Base-by-base conservation (phyloP, 345 rosid genomes). In the Sapria himalayana region DNA sequence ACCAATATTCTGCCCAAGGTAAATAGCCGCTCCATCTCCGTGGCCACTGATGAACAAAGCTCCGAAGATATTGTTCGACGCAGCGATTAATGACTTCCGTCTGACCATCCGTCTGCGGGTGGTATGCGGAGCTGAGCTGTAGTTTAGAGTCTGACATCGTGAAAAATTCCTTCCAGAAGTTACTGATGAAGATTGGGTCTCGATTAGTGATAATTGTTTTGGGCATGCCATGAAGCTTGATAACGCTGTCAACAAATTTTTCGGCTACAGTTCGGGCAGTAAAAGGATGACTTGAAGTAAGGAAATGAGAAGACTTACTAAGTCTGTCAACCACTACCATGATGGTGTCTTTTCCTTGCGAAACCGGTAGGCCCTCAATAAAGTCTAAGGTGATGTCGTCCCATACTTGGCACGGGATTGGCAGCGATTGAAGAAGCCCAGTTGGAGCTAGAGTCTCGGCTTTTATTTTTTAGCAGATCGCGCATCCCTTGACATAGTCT, bases 271-370 rank as follows among this genome's bases (percentile, higher is more conserved):
- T 9, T 18, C 22, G 19, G 4, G 43, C 14, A 1, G 27, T 9
- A 22, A 19, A 39, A 10, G 43, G 17, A 12, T 39, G 17, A 20
- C 15, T 7, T 22, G 22, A 39, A 22, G 29, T 39, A 1, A 39
- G 14, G 22, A 39, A 39, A 22, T 39, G 43, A 2, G 25, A 5
- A 0, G 7, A 39, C 29, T 39, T 39, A 36, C 39, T 16, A 1
- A 36, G n/a, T 7, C 12, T 36, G 39, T 36, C 3, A 5, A 45
- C 39, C 19, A 45, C 29, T 12, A 33, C 49, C 39, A 32, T 13
- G 29, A 45, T 32, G 29, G 27, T 22, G 10, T 32, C 19, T 13
- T 19, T 8, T 20, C 29, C 31, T 9, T 32, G 19, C 0, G 29
- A 45, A 6, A 2, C 7, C 4, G 29, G 39, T 1, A 45, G 16